Percentiles rank a stretch among this genome's conserved stretches.
Conservation (phyloP, 176 grass and related monocot genomes). For the Aegilops umbellulata region DNA sequence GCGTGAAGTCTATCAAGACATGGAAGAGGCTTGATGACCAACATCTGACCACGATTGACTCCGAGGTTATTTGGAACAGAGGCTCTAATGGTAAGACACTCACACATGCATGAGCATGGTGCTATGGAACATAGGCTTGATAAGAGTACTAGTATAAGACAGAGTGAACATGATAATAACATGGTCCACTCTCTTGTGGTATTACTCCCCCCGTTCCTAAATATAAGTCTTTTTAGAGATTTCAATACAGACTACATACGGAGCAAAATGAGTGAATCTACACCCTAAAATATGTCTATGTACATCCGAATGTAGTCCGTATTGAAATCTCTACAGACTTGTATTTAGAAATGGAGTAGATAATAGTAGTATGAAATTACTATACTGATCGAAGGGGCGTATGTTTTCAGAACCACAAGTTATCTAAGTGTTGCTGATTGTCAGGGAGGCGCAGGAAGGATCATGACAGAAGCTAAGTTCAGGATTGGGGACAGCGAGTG, state of each 20-base stretch:
- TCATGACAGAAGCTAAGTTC: slow-evolving; percentile 37
- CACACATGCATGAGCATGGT: neutral
- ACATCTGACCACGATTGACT: slow-evolving; percentile 73
- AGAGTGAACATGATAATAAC: too few species aligned
- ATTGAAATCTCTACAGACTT: too few species aligned
- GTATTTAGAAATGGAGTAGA: too few species aligned
- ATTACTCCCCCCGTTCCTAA: too few species aligned
- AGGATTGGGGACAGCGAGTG: neutral
- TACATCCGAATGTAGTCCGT: too few species aligned
- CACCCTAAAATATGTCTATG: too few species aligned
- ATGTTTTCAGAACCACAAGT: neutral
- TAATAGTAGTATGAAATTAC: neutral
- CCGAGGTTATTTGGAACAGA: slow-evolving; percentile 79
- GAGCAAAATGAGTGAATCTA: too few species aligned
- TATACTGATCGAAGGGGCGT: neutral
- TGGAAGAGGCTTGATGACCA: slow-evolving; percentile 93
- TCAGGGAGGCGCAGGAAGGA: slow-evolving; percentile 59
- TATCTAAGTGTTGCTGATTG: slow-evolving; percentile 29
- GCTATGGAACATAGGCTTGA: neutral
- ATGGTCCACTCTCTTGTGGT: too few species aligned
- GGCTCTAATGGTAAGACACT: slow-evolving; percentile 54
- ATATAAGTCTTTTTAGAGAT: too few species aligned
- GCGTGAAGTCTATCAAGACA: slow-evolving; percentile 92
- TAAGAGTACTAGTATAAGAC: neutral
- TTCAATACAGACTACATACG: too few species aligned